Evolutionary conservation across 2,329 filamentous ascomycete genomes (phyloP), one percentile per base, ranked within the genome.

Genomic region (Hyphodiscus sp.): DNA sequence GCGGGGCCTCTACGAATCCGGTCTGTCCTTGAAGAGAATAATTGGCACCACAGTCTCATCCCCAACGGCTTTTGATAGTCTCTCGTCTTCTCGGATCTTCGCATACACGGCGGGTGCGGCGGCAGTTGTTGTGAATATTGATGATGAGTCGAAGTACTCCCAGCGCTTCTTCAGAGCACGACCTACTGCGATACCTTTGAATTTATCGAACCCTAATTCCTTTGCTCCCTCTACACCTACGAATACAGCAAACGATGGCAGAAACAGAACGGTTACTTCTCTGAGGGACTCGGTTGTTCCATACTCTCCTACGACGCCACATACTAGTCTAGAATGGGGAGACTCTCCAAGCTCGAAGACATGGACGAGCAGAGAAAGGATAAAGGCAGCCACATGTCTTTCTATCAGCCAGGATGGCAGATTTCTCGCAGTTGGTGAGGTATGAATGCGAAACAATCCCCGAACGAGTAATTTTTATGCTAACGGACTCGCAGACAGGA

Each of bases 151-250:
- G 70, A 74, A 55, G 71, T 85, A 69, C 65, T 80, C 79, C 1
- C 92, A 97, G 69, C 86, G 90, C 55, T 97, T 97, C 74, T 97
- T 89, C 74, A 83, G 91, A 66, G 94, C 92, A 42, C 82, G 89
- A 30, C 91, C 91, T 11, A 83, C 84, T 20, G 87, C 89, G 6
- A 70, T 87, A 42, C 87, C 91, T 56, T 72, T 76, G 13, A 73
- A 75, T n/a, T 68, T 73, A 7, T 76, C 76, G 7, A 75, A 77
- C 58, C 78, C 80, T 59, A 75, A 76, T 45, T 73, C 68, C 58
- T 81, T 69, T 70, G 87, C 76, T 58, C 81, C 64, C 66, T 83
- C 55, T 46, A 68, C 78, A 66, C 67, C 79, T 56, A 74, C 79
- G 67, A 38, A 75, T 74, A 78, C 85, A 75, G 71, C 81, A 69